Base-by-base conservation (phyloP, 208 protist genomes). In the Acanthamoeba castellanii region DNA sequence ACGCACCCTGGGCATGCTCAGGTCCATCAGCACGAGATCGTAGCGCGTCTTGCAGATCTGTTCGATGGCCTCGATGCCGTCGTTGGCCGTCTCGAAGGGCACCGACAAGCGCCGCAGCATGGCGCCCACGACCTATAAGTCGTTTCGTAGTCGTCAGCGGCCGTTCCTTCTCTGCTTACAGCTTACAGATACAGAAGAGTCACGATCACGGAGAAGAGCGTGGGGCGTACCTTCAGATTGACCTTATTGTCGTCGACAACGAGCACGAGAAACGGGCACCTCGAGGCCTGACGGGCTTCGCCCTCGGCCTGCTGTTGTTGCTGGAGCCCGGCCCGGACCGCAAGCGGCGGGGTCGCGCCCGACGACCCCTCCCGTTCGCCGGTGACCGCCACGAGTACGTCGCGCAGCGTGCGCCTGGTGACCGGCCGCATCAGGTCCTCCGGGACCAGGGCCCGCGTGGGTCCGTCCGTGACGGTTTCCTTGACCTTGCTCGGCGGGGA, bases 1-100 rank as follows among this genome's bases (percentile, higher is more conserved):
- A 52, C 74, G 30, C 50, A 82, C 74, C 37, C 47, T 42, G 32
- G 95, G 95, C 95, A 96, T 96, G 47, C 47, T 55, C 7, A 96
- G 42, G 90, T 96, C 95, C 95, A 96, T 96, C 25, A 94, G 88
- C 37, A 96, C 94, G 34, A 96, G 37, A 32, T 94, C 87, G 72
- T 85, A 96, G 6, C 11, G 25, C 61, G n/a, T 52, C 92, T 76
- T 14, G 18, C 37, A 37, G 76, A 72, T 64, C 25, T 11, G 22
- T 45, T 96, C 91, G 34, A 96, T 92, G 18, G 95, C 95, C 57
- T 96, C 66, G 30, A 59, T 13, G 13, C 95, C 95, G 37, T 96
- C 87, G 55, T 70, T 74, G 13, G 85, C 81, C 52, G 89, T 74
- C 0, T 37, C 30, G 11, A 84, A 76, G 22, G 78, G 52, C 22